Evolutionary conservation across 139 green algal species (phyloP), one percentile per base, ranked within the genome.

Genomic region (Gonium pectorale): DNA sequence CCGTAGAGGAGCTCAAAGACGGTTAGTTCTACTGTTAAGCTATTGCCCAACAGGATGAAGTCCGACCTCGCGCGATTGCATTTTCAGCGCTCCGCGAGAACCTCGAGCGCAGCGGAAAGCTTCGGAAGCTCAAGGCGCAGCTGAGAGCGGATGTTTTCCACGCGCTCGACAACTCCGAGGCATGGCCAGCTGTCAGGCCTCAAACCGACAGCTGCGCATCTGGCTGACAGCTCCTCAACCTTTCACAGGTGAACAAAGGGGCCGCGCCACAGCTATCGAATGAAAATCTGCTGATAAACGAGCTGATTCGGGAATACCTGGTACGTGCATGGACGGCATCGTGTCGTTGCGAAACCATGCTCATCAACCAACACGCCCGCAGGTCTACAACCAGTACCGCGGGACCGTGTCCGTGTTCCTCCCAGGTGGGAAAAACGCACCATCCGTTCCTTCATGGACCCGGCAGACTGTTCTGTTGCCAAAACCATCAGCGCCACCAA

Each of bases 281-380:
- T 37, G 92, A 95, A 38, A 94, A 90, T 59, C 80, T 94, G 15
- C 49, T 95, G 2, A 90, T 95, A 40, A 95, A 95, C 62, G 92
- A 95, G 88, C 86, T 95, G 9, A 92, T 95, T 19, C 86, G 92
- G 3, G 92, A 95, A 54, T 95, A 95, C 79, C 63, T 94, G 44
- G 87, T 91, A 5, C 88, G 75, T 43, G 17, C n/a, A n/a, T 0
- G 37, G 40, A 38, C 6, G 22, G 67, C 21, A 69, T 81, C 19
- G 80, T 79, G 3, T 77, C 44, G 31, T 43, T 46, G 31, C 7
- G 35, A 27, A 3, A 44, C 37, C 11, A 56, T 1, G 43, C 15
- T 9, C 22, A 54, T 4, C 27, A 0, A 26, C 15, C 4, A 5
- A 41, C 29, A 43, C 35, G 4, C 27, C 35, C 41, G 56, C 59